These are phyloP conservation scores for Cytospora mali DNA, from an alignment of 2,329 filamentous ascomycete genomes.

Conservation along the genomic window DNA sequence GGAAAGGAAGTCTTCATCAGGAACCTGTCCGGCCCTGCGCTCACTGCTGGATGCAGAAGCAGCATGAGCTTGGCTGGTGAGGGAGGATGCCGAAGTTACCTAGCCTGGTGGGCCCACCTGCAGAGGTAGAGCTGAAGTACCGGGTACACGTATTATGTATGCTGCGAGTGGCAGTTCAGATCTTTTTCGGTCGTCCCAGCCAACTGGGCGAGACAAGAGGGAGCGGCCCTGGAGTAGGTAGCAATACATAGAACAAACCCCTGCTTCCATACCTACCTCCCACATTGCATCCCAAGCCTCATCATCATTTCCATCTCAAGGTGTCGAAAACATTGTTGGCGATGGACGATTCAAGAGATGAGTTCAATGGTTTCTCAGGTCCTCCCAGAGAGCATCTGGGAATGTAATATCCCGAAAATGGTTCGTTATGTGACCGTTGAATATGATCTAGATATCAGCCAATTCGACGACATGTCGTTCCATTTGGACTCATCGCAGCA, in stretches of 20 bases:
- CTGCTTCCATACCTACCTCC: background rate
- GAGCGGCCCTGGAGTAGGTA: background rate
- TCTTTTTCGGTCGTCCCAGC: slow-evolving; percentile 25
- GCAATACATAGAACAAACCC: background rate
- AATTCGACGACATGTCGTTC: slow-evolving; percentile 22
- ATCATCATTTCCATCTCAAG: background rate
- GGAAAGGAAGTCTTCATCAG: background rate
- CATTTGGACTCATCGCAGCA: slow-evolving; percentile 16
- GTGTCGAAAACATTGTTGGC: background rate
- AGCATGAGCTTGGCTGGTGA: slow-evolving; percentile 23
- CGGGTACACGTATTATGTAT: slow-evolving; percentile 14
- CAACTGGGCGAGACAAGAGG: slow-evolving; percentile 19
- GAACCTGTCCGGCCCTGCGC: background rate
- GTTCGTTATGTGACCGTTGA: slow-evolving; percentile 4
- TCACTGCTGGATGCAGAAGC: slow-evolving; percentile 6
- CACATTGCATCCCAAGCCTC: background rate
- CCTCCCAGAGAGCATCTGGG: background rate
- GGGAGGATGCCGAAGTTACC: slow-evolving; percentile 28
- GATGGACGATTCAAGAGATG: background rate
- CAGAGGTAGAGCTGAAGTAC: slow-evolving; percentile 1
- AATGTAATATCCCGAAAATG: background rate
- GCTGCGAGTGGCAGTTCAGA: slow-evolving; percentile 20
- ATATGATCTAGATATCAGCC: slow-evolving; percentile 1
- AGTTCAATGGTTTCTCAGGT: background rate
- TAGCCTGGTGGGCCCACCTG: slow-evolving; percentile 13